Base-by-base conservation (phyloP, 495 filamentous ascomycete species). In the Aspergillus nanangensis region DNA sequence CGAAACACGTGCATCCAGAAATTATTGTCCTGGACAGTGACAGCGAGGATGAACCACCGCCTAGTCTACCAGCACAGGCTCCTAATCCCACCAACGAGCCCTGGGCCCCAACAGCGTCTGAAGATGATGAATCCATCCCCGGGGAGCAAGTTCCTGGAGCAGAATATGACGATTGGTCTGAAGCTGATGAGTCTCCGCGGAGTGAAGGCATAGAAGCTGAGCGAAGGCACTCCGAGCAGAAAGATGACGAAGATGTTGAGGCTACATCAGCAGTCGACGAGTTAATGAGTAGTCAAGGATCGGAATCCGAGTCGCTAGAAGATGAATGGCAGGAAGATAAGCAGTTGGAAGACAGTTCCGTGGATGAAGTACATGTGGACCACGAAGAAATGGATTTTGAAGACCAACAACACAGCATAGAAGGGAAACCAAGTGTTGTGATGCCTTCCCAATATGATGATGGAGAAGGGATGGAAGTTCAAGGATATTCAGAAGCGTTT, bases 11-110 rank as follows among this genome's bases (percentile, higher is more conserved):
- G 4, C 55, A 58, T 8, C 58, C 56, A 8, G 72, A 66, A 56
- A 55, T 72, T 31, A 73, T 71, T 44, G 60, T 68, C 5, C 34
- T 72, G 19, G 71, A 74, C 34, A 70, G 67, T 50, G 69, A 74
- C 36, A 71, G 65, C 42, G 66, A 72, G 22, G 66, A 70, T 31
- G 71, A 74, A 36, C 43, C 50, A 31, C 47, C 53, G 19, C 40
- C 56, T 13, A 37, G 52, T n/a, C n/a, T n/a, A n/a, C 19, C 25
- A 34, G 8, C 46, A 44, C 25, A 36, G 33, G 32, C 34, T 10
- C 25, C 24, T 7, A 17, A 9, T 39, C 34, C 38, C 40, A n/a
- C 0, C 8, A 23, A 19, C 24, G 11, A 37, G 9, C 19, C 39
- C 8, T 15, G 13, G 14, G 13, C 20, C 4, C 7, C 35, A 18